Conservation (phyloP, 2,329 filamentous ascomycete genomes). For the Fusarium sp. region DNA sequence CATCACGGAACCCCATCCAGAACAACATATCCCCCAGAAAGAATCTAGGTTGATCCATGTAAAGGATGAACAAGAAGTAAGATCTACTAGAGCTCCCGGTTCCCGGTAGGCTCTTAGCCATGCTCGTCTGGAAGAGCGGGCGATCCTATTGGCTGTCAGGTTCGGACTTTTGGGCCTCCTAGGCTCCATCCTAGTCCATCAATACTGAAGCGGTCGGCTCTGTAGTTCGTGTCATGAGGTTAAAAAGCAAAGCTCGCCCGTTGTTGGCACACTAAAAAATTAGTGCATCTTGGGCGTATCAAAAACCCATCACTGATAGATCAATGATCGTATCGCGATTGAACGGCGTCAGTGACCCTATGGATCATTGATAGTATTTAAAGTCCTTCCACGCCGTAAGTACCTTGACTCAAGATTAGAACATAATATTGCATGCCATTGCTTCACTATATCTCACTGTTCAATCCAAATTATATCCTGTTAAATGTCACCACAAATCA, state of each 20-base stretch:
- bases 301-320: not conserved
- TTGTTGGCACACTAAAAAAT: not conserved
- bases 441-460: not conserved
- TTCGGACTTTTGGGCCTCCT: not conserved
- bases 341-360: not conserved
- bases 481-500: not conserved
- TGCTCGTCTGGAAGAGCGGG: not conserved
- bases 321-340: not conserved
- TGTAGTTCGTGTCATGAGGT: not conserved
- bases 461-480: rapidly evolving
- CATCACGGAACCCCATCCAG: not conserved
- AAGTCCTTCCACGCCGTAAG: not conserved
- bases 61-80: not conserved
- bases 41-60: not conserved
- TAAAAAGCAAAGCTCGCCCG: not conserved
- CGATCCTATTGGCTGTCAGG: not conserved
- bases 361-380: not conserved
- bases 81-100: not conserved
- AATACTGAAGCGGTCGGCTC: not conserved
- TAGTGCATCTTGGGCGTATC: not conserved
- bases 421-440: rapidly evolving
- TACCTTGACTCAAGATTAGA: not conserved
- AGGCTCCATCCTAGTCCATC: not conserved
- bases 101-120: not conserved
- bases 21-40: not conserved